Percentiles rank a stretch among this genome's conserved stretches.
Evolutionary conservation across 1,284 basidiomycete genomes (phyloP).

Genomic region (Coniophora puteana): DNA sequence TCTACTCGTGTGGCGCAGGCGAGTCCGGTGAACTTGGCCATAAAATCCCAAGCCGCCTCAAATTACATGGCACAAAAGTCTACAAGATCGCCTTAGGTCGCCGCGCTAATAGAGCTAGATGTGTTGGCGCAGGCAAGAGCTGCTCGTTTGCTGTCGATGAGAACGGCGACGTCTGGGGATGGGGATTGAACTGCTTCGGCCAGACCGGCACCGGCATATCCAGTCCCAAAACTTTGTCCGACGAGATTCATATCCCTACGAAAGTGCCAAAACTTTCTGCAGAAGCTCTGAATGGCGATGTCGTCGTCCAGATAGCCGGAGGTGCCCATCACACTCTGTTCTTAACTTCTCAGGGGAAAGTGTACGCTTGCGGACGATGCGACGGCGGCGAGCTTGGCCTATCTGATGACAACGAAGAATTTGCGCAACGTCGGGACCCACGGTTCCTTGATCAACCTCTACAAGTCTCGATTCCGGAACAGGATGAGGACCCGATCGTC

Average conservation of each 20-base stretch:
- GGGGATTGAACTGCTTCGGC: constrained; percentile 53
- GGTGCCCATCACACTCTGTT: constrained; percentile 86
- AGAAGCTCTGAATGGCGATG: constrained; percentile 58
- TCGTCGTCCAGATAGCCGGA: constrained; percentile 63
- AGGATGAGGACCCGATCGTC: constrained; percentile 67
- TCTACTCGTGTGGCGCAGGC: neutral
- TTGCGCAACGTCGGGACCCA: constrained; percentile 42
- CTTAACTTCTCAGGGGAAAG: constrained; percentile 73
- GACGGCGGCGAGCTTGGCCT: constrained; percentile 77
- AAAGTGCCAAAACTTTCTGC: constrained; percentile 63
- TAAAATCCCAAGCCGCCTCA: neutral
- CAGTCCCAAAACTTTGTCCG: neutral
- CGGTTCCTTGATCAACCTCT: constrained; percentile 57
- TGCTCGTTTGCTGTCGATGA: neutral
- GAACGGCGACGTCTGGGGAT: neutral
- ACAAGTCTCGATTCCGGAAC: constrained; percentile 60
- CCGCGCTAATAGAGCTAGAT: neutral
- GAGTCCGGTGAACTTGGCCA: neutral
- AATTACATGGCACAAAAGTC: neutral
- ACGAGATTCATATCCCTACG: constrained; percentile 62
- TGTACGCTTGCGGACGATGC: constrained; percentile 74
- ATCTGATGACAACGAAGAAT: constrained; percentile 48
- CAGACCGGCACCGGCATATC: constrained; percentile 51
- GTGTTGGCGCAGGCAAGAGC: constrained; percentile 16
- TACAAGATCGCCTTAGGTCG: neutral